phyloP scores from a whole-genome alignment of 2,329 filamentous ascomycete genomes.

The Drechslera avenae region DNA sequence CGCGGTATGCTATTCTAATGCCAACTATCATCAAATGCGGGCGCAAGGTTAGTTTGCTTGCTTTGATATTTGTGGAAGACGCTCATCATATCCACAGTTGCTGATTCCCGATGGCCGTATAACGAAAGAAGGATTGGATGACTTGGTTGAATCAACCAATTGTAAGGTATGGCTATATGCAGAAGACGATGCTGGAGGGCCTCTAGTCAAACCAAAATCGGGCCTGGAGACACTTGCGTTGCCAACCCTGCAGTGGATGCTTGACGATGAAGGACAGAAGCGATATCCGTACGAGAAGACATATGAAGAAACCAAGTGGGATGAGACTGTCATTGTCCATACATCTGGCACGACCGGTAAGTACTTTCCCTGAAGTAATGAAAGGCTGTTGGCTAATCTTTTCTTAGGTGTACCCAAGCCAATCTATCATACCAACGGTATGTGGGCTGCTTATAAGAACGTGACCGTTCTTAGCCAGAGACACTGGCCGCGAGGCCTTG shows the following conservation, averaged over 20 bases:
- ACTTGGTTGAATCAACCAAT: background rate
- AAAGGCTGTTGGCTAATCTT: too few relatives aligned
- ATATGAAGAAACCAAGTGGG: slow-evolving; percentile 18
- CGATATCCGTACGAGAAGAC: slow-evolving; percentile 18
- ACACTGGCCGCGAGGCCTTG: slow-evolving; percentile 22
- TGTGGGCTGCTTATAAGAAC: background rate
- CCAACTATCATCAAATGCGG: slow-evolving; percentile 1
- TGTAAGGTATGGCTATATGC: background rate
- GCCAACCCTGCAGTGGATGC: background rate
- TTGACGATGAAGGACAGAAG: background rate
- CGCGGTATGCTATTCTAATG: background rate
- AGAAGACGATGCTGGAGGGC: background rate
- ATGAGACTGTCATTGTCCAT: slow-evolving; percentile 24
- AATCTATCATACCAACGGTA: too few relatives aligned
- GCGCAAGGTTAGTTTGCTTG: background rate
- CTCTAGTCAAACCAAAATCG: background rate
- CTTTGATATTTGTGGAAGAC: background rate
- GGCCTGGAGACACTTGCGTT: background rate
- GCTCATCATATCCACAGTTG: background rate
- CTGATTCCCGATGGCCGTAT: background rate
- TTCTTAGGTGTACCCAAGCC: too few relatives aligned
- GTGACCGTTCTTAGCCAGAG: slow-evolving; percentile 3
- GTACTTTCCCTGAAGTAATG: too few relatives aligned
- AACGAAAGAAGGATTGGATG: background rate
- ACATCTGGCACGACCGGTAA: slow-evolving; percentile 27